Evolutionary conservation across 2,329 filamentous ascomycete genomes (phyloP).

Genomic region (Fusarium chlamydosporum): DNA sequence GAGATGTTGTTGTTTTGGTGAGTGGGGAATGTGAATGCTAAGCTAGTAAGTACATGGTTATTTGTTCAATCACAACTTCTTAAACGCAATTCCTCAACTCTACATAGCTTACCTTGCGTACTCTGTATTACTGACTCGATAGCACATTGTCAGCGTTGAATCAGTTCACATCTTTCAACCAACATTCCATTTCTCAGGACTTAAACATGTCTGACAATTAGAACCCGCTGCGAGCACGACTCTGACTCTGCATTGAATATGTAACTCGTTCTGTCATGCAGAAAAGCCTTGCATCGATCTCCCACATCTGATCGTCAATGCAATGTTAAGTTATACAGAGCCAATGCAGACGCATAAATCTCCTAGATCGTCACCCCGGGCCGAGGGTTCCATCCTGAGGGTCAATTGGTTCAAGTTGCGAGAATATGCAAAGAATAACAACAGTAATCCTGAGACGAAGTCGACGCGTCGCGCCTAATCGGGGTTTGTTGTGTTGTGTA

Average conservation of each 20-base stretch:
- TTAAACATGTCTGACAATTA: slow-evolving; percentile 4
- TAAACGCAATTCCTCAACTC: background rate
- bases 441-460: slow-evolving; percentile 24
- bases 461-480: slow-evolving; percentile 40
- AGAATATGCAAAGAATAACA: slow-evolving; percentile 12
- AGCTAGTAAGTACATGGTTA: too few relatives aligned
- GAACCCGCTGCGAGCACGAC: slow-evolving; percentile 6
- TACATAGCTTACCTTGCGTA: too few relatives aligned
- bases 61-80: background rate
- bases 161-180: slow-evolving; percentile 17
- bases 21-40: slow-evolving; percentile 27
- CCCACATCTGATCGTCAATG: slow-evolving; percentile 47
- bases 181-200: slow-evolving; percentile 15
- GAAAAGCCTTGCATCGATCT: slow-evolving; percentile 49
- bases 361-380: slow-evolving; percentile 16
- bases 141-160: slow-evolving; percentile 15
- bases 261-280: slow-evolving; percentile 44
- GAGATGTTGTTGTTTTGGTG: slow-evolving; percentile 19
- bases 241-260: slow-evolving; percentile 21
- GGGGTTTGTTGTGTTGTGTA: slow-evolving; percentile 17
- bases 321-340: slow-evolving; percentile 47
- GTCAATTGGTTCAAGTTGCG: slow-evolving; percentile 20
- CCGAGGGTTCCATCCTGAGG: slow-evolving; percentile 1
- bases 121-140: slow-evolving; percentile 1
- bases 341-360: slow-evolving; percentile 36